Evolutionary conservation across 164 flowering plant genomes (phyloP), one percentile per base, ranked within the genome.

Genomic region (Amborella trichopoda): DNA sequence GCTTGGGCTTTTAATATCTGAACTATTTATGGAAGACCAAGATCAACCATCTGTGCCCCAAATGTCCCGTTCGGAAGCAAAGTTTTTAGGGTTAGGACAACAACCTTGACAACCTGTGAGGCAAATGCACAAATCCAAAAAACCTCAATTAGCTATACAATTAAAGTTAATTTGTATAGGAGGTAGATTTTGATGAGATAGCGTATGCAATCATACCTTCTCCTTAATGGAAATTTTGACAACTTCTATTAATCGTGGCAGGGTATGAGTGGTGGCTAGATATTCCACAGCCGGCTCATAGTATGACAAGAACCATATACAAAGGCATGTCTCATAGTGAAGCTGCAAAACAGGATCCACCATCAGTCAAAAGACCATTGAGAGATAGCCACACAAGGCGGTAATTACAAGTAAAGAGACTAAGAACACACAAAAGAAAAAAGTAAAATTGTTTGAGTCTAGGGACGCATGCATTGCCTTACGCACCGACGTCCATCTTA

Each of bases 281-380:
- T 63, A 83, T 37, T 88, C 91, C 23, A 87, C 51, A 27, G 99
- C 99, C 50, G 96, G 96, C 48, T 93, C 96, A 64, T 75, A 80
- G 63, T 64, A 93, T 16, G 99, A 93, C 61, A 93, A 64, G 28
- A 93, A 89, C 99, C 99, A 93, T 25, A 91, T 57, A 49, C 99
- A 88, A 25, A 93, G 94, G 58, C 96, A 93, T 36, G 95, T 77
- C 68, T 93, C 99, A 56, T 93, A 93, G 6, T 87, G 95, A 49
- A 93, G 86, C 99, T 93, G 91, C 49, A 18, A 23, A 30, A 30
- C 9, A 1, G 14, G 14, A 30, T n/a, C n/a, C n/a, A n/a, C n/a
- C n/a, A n/a, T n/a, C n/a, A n/a, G n/a, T n/a, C n/a, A n/a, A n/a
- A n/a, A n/a, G n/a, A n/a, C n/a, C n/a, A n/a, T n/a, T n/a, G n/a